Evolutionary conservation across 2,329 filamentous ascomycete genomes (phyloP).

Genomic region (Fusarium armeniacum): DNA sequence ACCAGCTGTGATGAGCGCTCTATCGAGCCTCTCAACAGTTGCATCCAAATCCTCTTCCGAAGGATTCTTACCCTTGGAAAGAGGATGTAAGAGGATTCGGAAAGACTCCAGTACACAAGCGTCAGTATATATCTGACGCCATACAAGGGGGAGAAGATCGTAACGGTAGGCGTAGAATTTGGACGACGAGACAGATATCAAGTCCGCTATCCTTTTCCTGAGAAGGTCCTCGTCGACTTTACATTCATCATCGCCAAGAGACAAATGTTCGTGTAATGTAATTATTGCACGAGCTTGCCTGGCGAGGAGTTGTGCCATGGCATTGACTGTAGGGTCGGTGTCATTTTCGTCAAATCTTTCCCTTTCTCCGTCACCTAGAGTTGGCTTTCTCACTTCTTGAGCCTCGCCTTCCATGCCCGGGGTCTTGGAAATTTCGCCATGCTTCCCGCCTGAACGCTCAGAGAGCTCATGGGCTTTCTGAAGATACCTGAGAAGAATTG

Average conservation of each 20-base stretch:
- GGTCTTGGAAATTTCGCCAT: neutral
- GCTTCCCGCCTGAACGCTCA: neutral
- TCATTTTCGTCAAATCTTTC: neutral
- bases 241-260: neutral
- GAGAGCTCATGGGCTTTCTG: conserved; percentile 42
- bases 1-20: conserved; percentile 81
- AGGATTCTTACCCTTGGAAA: conserved; percentile 8
- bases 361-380: neutral
- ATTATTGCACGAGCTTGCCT: conserved; percentile 50
- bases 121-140: conserved; percentile 80
- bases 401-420: neutral
- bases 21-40: conserved; percentile 78
- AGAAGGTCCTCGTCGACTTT: conserved; percentile 49
- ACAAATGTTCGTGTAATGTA: conserved; percentile 41
- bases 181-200: conserved; percentile 71
- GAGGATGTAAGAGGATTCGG: conserved; percentile 49
- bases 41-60: conserved; percentile 59
- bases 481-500: conserved; percentile 48
- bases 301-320: conserved; percentile 49
- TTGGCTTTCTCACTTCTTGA: neutral
- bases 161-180: conserved; percentile 80
- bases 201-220: conserved; percentile 65
- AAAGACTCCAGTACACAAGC: conserved; percentile 75
- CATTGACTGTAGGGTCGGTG: conserved; percentile 33
- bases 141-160: conserved; percentile 74